Evolutionary conservation across 768 basidiomycete species (phyloP), one percentile per base, ranked within the genome.

Genomic region (Podaxis pistillaris): DNA sequence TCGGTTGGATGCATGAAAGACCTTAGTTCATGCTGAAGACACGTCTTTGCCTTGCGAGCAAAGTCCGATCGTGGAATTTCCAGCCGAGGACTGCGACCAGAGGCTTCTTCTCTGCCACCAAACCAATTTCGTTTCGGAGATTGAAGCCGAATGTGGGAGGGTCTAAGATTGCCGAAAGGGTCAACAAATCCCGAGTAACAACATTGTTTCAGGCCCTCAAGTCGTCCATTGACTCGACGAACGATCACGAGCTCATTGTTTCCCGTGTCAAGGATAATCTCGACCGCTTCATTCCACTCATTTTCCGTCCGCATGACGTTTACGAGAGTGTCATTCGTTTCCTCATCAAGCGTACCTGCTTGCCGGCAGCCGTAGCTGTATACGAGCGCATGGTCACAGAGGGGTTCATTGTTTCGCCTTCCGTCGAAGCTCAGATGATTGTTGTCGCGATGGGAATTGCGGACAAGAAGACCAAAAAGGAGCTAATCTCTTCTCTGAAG

Each of bases 361-460:
- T 62, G 3, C 19, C 41, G 12, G 61, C 54, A n/a, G 61, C 54
- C 3, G 41, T 50, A 17, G 36, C 46, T 17, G 61, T 40, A 17
- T 51, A 62, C 36, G 47, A 56, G 47, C 61, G 46, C 22, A 40
- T 62, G 61, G 26, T 56, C 36, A 24, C 33, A 8, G 54, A 38
- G 17, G 61, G 61, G 17, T 50, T 38, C 11, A 38, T 56, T 24
- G 54, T 49, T 44, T 56, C 61, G 13, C 61, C 46, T n/a, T 50
- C 46, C 7, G 54, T 62, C 11, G 61, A 62, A 50, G 61, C 61
- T 28, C 54, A 56, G 15, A 62, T 62, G 54, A 41, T 62, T 22
- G 55, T 41, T 7, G 24, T 56, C 30, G 24, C 54, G 8, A 36
- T 47, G 28, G 15, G 40, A n/a, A 19, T 44, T 6, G 47, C 58